A percentile compares a stretch with the other conserved stretches of the same genome.
phyloP scores from a whole-genome alignment of 1,284 basidiomycete genomes.

The Puccinia hordei region DNA sequence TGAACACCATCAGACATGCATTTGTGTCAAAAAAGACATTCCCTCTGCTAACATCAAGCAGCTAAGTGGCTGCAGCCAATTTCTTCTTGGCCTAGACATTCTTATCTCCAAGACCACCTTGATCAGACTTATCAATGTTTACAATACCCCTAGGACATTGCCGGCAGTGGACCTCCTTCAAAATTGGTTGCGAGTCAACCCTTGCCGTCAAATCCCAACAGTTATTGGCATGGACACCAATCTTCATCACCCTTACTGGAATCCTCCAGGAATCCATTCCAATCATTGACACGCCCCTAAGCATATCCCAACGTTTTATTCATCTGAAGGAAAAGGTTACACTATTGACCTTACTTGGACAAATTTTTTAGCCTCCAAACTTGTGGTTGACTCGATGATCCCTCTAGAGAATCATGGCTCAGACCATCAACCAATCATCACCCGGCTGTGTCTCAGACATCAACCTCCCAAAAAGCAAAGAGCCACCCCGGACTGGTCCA shows the following conservation, averaged over 20 bases:
- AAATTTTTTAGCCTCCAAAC: neutral
- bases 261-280: neutral
- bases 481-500: too few relatives aligned
- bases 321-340: too few relatives aligned
- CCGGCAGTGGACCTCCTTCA: neutral
- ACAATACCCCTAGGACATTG: too few relatives aligned
- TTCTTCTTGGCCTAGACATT: neutral
- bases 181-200: neutral
- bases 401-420: neutral
- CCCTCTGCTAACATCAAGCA: neutral
- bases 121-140: neutral
- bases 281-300: neutral
- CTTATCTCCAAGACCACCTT: too few relatives aligned
- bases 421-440: too few relatives aligned
- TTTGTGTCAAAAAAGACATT: neutral
- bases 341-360: too few relatives aligned
- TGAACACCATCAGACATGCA: neutral
- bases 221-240: too few relatives aligned
- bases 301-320: too few relatives aligned
- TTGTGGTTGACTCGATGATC: neutral
- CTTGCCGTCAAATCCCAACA: neutral
- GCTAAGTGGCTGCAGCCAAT: too few relatives aligned
- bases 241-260: conserved; percentile 20
- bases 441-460: too few relatives aligned
- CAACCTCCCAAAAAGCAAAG: too few relatives aligned